These are phyloP conservation scores for Trametes sanguinea DNA, from an alignment of 768 basidiomycete species.

Conservation along the genomic window DNA sequence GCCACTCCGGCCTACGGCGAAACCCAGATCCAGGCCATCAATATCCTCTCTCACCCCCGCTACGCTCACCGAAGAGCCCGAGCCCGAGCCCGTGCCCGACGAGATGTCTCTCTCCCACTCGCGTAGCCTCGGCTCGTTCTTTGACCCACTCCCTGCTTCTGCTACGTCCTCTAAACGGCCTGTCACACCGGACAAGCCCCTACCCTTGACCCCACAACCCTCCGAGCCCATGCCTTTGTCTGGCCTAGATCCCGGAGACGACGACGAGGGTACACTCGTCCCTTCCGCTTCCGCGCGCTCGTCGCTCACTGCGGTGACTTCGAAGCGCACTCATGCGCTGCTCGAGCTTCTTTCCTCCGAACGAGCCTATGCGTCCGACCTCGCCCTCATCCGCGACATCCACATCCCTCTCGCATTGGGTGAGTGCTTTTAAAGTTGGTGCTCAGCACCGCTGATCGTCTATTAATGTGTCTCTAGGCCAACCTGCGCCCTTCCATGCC, in stretches of 20 bases:
- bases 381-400: conserved; percentile 74
- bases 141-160: conserved; percentile 25
- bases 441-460: conserved; percentile 13
- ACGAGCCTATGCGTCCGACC: conserved; percentile 80
- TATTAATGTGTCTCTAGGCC: conserved; percentile 34
- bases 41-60: conserved; percentile 16
- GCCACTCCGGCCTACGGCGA: conserved; percentile 31
- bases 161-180: conserved; percentile 22
- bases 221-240: conserved; percentile 21
- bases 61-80: conserved; percentile 16
- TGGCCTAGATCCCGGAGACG: conserved; percentile 8
- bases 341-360: conserved; percentile 79
- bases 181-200: conserved; percentile 35
- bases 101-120: conserved; percentile 31
- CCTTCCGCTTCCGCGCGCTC: conserved; percentile 20
- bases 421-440: conserved; percentile 35
- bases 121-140: conserved; percentile 32
- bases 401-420: conserved; percentile 81
- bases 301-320: conserved; percentile 34
- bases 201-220: conserved; percentile 34
- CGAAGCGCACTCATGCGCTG: conserved; percentile 77
- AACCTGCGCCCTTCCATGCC: conserved; percentile 43
- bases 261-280: conserved; percentile 22
- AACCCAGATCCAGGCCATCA: background rate
- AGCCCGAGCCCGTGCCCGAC: conserved; percentile 13